Base-by-base conservation (phyloP, 2,329 filamentous ascomycete genomes). In the Sclerotinia minor region DNA sequence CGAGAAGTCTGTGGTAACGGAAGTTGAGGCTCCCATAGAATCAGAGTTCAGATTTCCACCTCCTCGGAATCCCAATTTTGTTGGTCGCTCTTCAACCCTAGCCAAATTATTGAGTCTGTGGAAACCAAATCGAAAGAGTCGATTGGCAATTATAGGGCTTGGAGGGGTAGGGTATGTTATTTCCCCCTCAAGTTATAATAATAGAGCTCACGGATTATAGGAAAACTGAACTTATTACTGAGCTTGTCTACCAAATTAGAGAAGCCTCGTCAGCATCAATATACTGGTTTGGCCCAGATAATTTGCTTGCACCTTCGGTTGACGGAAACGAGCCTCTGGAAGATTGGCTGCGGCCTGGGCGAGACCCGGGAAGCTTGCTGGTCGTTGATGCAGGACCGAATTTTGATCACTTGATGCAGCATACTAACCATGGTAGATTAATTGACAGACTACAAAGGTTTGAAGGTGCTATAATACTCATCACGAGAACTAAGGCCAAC, bases 131-230 rank as follows among this genome's bases (percentile, higher is more conserved):
- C 58, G 67, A 21, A 72, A 68, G 49, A 69, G 68, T 9, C 64
- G 73, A 35, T 71, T 73, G 45, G 72, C 70, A n/a, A 68, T 73
- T 53, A 69, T 71, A 47, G 73, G 72, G 6, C 65, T 75, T n/a
- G 73, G 73, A 53, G 73, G 73, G 29, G 70, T 71, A 59, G 73
- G 73, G 72, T 73, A 67, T 52, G 69, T 58, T 57, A 21, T 57
- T 50, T 13, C 0, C 29, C 21, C 8, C 13, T 26, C 21, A 3
- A 2, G 2, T 15, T 17, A n/a, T 5, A 21, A 8, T 26, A 24
- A 11, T n/a, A 19, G 53, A 66, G 24, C 65, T 72, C 38, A 72
- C 58, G 9, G 6, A 49, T 17, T 47, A 15, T 58, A 75, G 73
- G 2, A 74, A 75, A 64, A 73, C 72, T 8, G 73, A 74, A 60